Percentiles rank a stretch among this genome's conserved stretches.
These are phyloP conservation scores for Glycine soja DNA, from an alignment of 306 rosid species.

Conservation along the genomic window DNA sequence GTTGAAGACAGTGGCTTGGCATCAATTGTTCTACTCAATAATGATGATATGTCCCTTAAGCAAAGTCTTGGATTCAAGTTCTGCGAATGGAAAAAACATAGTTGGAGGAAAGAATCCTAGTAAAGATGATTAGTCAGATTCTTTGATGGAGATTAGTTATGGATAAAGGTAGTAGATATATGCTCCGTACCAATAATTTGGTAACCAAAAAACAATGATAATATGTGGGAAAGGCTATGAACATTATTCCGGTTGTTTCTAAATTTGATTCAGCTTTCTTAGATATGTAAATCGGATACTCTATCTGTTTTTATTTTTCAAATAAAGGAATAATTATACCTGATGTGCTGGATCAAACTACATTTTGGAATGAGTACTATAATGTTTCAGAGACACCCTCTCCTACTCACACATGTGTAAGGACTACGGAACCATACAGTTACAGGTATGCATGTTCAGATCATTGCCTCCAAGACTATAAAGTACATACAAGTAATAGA, in stretches of 20 bases:
- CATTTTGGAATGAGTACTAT: background rate
- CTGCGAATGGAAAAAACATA: too few relatives aligned
- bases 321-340: background rate
- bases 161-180: too few relatives aligned
- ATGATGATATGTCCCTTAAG: conserved; percentile 69
- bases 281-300: background rate
- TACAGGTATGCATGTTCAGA: background rate
- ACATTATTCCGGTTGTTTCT: conserved; percentile 65
- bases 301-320: background rate
- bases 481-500: background rate
- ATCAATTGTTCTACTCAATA: conserved; percentile 37
- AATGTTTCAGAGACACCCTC: background rate
- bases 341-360: conserved; percentile 4
- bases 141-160: too few relatives aligned
- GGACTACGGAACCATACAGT: background rate
- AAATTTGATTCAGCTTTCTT: background rate
- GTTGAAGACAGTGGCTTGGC: conserved; percentile 65
- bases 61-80: too few relatives aligned
- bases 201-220: too few relatives aligned
- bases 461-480: background rate
- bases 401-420: background rate
- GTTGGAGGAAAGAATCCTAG: too few relatives aligned
- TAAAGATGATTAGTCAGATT: too few relatives aligned
- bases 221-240: too few relatives aligned
- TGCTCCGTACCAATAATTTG: too few relatives aligned